Conservation (phyloP, 148 eudicot species). For the Rhododendron ferrugineum region DNA sequence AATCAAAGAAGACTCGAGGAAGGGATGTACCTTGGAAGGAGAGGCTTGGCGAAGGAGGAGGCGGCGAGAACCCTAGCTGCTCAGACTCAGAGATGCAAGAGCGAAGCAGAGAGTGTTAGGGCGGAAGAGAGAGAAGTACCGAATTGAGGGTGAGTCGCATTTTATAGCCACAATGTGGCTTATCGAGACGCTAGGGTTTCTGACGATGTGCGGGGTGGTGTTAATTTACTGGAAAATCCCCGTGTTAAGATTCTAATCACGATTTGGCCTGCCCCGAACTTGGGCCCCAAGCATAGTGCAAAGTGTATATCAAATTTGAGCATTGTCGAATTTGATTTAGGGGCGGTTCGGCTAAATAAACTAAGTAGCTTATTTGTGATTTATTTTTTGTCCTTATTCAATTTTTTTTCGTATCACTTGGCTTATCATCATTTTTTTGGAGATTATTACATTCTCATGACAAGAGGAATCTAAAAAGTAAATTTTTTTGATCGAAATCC, state of each 20-base stretch:
- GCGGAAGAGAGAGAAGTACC: background rate
- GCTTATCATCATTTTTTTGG: no score
- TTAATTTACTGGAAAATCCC: background rate
- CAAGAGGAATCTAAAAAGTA: no score
- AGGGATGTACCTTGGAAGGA: background rate
- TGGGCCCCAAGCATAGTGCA: background rate
- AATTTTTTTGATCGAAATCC: no score
- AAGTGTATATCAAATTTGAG: no score
- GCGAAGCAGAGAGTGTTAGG: background rate
- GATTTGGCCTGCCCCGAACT: background rate
- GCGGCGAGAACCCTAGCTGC: background rate
- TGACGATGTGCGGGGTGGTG: no score
- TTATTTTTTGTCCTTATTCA: no score
- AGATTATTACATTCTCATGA: no score
- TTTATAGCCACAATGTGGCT: background rate
- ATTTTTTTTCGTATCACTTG: no score
- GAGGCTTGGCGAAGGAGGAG: background rate
- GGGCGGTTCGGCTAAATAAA: no score
- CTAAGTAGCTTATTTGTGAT: no score
- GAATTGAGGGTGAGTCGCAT: background rate
- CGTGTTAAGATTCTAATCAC: background rate
- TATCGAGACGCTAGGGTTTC: background rate
- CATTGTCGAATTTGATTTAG: no score
- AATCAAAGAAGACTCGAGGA: background rate
- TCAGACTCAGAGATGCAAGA: background rate